phyloP scores from a whole-genome alignment of 139 green algal genomes.

The Bryopsis sp. region DNA sequence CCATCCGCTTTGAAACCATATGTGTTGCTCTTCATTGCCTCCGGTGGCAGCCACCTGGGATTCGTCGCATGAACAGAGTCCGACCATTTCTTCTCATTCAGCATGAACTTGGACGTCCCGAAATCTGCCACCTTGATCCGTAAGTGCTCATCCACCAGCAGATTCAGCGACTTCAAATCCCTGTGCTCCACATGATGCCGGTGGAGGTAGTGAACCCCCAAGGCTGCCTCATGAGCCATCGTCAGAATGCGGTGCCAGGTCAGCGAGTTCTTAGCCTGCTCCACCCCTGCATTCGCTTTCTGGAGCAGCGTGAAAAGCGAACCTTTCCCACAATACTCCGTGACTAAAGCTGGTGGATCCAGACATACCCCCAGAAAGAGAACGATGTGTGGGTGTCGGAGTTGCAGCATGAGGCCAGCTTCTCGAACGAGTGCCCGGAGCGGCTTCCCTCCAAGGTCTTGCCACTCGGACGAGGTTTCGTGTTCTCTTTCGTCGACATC shows the following conservation, averaged over 20 bases:
- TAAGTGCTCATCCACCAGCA: constrained; percentile 37
- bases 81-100: constrained; percentile 3
- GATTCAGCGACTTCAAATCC: constrained; percentile 36
- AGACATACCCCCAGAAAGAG: constrained; percentile 51
- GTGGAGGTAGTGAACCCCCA: constrained; percentile 28
- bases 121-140: constrained; percentile 39
- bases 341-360: constrained; percentile 39
- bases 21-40: constrained; percentile 19
- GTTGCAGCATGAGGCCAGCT: too few relatives aligned
- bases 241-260: constrained; percentile 6
- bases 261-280: not conserved
- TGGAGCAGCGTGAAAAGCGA: constrained; percentile 31
- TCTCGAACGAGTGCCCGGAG: too few relatives aligned
- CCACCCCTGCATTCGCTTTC: not conserved
- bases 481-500: too few relatives aligned
- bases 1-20: constrained; percentile 1
- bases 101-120: constrained; percentile 26
- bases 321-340: constrained; percentile 50
- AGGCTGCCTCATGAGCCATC: constrained; percentile 21
- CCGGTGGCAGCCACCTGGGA: constrained; percentile 39
- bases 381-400: constrained; percentile 55
- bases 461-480: too few relatives aligned
- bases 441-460: too few relatives aligned
- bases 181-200: constrained; percentile 29
- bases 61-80: constrained; percentile 1